Conservation (phyloP, 2,329 filamentous ascomycete species). For the Phyllosticta citrichinensis region DNA sequence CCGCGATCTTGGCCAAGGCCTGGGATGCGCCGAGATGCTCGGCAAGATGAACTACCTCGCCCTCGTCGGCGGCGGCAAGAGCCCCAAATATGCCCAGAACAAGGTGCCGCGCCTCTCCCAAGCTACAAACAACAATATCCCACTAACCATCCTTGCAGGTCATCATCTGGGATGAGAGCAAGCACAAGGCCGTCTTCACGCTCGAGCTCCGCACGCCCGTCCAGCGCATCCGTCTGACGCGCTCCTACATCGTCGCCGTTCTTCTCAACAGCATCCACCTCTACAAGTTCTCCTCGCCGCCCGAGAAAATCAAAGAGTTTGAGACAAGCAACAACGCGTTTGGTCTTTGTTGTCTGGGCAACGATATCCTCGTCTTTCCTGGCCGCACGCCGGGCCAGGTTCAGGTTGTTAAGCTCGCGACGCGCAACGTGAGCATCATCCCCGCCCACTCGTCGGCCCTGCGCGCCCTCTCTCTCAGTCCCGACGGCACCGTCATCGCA, state of each 20-base stretch:
- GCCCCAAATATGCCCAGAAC: slow-evolving; percentile 77
- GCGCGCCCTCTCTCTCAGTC: slow-evolving; percentile 68
- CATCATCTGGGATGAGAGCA: slow-evolving; percentile 85
- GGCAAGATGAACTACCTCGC: slow-evolving; percentile 79
- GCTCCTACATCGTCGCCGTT: slow-evolving; percentile 67
- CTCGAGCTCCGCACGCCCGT: slow-evolving; percentile 74
- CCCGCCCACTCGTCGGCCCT: slow-evolving; percentile 76
- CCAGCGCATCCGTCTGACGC: slow-evolving; percentile 66
- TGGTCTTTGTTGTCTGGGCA: slow-evolving; percentile 69
- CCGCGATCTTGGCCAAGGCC: slow-evolving; percentile 48
- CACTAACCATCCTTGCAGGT: slow-evolving; percentile 38
- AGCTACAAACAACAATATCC: not conserved
- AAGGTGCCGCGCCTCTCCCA: slow-evolving; percentile 44
- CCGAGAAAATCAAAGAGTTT: slow-evolving; percentile 61
- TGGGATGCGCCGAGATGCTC: slow-evolving; percentile 78
- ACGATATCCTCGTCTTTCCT: slow-evolving; percentile 69
- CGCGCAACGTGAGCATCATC: slow-evolving; percentile 82
- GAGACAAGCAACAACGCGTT: slow-evolving; percentile 78
- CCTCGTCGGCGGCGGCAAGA: slow-evolving; percentile 76
- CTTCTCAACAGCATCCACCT: slow-evolving; percentile 73
- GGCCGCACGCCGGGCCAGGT: slow-evolving; percentile 83
- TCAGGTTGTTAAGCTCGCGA: slow-evolving; percentile 70
- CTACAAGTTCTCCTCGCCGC: slow-evolving; percentile 67
- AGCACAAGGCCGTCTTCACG: slow-evolving; percentile 62
- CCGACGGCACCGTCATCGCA: slow-evolving; percentile 70